Evolutionary conservation across 352 stramenopile species (phyloP).

Genomic region (Pythium oligandrum): DNA sequence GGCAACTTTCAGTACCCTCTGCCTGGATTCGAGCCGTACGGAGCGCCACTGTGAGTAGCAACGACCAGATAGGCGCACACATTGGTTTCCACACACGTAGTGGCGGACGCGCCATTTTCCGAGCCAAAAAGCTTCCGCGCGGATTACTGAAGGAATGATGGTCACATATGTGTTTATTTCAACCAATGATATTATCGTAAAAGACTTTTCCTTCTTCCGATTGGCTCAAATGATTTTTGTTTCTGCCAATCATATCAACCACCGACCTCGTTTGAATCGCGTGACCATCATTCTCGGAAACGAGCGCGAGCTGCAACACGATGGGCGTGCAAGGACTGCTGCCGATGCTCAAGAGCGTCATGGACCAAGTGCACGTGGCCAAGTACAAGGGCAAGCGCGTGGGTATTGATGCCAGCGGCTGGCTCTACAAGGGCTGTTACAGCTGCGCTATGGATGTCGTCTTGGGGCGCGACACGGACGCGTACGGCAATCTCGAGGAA

Average conservation of each 20-base stretch:
- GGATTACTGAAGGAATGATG: too few relatives aligned
- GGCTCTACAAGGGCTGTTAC: slow-evolving; percentile 91
- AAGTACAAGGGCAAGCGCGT: slow-evolving; percentile 74
- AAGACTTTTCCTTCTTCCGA: too few relatives aligned
- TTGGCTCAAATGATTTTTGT: too few relatives aligned
- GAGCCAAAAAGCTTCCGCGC: too few relatives aligned
- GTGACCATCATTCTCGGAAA: too few relatives aligned
- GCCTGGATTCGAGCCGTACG: slow-evolving; percentile 65
- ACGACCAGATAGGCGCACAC: too few relatives aligned
- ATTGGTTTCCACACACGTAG: too few relatives aligned
- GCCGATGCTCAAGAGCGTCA: slow-evolving; percentile 73
- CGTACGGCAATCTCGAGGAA: slow-evolving; percentile 17
- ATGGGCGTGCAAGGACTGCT: slow-evolving; percentile 40
- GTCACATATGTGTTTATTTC: not conserved
- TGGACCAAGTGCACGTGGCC: slow-evolving; percentile 62
- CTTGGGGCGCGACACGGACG: slow-evolving; percentile 40
- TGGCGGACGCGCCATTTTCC: too few relatives aligned
- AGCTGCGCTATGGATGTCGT: slow-evolving; percentile 84
- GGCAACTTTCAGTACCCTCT: slow-evolving; percentile 66
- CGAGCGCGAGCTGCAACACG: not conserved
- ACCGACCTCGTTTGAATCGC: too few relatives aligned
- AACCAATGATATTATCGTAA: slow-evolving; percentile 8
- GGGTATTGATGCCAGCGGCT: slow-evolving; percentile 64
- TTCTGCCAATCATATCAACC: too few relatives aligned
- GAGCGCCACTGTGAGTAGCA: slow-evolving; percentile 34